phyloP scores from a whole-genome alignment of 805 yeast genomes.

The Yamadazyma sp. region DNA sequence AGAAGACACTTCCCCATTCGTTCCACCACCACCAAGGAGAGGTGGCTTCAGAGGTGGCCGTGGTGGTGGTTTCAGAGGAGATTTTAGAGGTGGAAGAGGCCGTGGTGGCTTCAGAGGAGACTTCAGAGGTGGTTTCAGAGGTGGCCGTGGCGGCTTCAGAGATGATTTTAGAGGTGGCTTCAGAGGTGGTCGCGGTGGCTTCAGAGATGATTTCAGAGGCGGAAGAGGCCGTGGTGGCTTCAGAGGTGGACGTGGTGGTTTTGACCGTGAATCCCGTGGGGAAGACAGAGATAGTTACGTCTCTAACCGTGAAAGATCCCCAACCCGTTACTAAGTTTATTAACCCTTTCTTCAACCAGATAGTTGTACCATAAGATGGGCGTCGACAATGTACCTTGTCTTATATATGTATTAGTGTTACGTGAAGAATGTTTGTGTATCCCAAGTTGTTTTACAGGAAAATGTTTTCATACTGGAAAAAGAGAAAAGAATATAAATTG shows the following conservation, averaged over 20 bases:
- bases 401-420: conserved; percentile 10
- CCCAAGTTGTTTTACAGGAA: conserved; percentile 3
- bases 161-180: conserved; percentile 34
- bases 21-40: conserved; percentile 50
- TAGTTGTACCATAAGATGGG: conserved; percentile 4
- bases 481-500: conserved; percentile 8
- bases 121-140: conserved; percentile 35
- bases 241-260: conserved; percentile 31
- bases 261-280: conserved; percentile 44
- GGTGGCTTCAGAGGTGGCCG: conserved; percentile 22
- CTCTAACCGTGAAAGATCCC: conserved; percentile 57
- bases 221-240: conserved; percentile 37
- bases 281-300: conserved; percentile 46
- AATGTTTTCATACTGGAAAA: conserved; percentile 3
- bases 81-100: conserved; percentile 37
- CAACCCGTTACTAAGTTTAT: conserved; percentile 58
- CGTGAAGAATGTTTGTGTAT: conserved; percentile 8
- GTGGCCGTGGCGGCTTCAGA: conserved; percentile 32
- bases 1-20: conserved; percentile 68
- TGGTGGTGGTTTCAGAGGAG: conserved; percentile 31
- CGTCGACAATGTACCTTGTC: conserved; percentile 7
- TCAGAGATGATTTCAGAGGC: conserved; percentile 43
- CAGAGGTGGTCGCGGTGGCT: conserved; percentile 38
- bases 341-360: background rate
- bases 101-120: conserved; percentile 37